A percentile compares a stretch with the other conserved stretches of the same genome.
These are phyloP conservation scores for Scheffersomyces amazonensis DNA, from an alignment of 805 yeast species.

Conservation along the genomic window DNA sequence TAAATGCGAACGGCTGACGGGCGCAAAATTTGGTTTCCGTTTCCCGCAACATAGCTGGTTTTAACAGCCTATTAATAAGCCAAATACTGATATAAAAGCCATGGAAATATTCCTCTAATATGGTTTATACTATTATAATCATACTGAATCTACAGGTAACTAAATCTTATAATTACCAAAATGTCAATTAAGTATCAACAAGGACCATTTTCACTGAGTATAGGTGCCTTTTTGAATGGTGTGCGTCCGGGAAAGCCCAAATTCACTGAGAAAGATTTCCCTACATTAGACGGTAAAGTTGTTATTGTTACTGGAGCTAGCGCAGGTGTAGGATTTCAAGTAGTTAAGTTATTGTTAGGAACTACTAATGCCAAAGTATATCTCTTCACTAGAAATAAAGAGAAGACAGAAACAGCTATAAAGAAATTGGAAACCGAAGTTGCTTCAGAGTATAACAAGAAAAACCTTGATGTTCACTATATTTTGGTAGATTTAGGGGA, in stretches of 20 bases:
- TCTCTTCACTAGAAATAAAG: constrained; percentile 29
- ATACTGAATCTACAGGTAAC: too few relatives aligned
- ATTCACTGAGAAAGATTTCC: constrained; percentile 11
- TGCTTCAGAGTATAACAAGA: constrained; percentile 10
- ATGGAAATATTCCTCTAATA: too few relatives aligned
- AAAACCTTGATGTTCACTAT: constrained; percentile 8
- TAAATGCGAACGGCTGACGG: too few relatives aligned
- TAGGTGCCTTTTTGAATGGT: constrained; percentile 1
- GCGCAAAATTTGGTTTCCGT: too few relatives aligned
- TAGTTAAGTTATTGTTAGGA: constrained; percentile 21
- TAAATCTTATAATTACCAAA: too few relatives aligned
- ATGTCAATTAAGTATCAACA: not conserved
- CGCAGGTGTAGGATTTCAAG: constrained; percentile 30
- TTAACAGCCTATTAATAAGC: too few relatives aligned
- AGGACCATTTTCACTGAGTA: not conserved
- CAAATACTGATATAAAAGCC: too few relatives aligned
- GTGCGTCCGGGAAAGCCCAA: constrained; percentile 4
- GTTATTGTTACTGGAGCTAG: constrained; percentile 39
- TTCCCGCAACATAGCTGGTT: too few relatives aligned
- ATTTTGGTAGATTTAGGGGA: constrained; percentile 39
- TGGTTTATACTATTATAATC: too few relatives aligned
- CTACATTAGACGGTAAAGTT: constrained; percentile 30
- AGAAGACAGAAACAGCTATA: constrained; percentile 25
- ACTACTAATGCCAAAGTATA: constrained; percentile 30
- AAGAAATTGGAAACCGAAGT: constrained; percentile 18